Evolutionary conservation across 2,329 filamentous ascomycete species (phyloP), one percentile per base, ranked within the genome.

Genomic region (Penicillium crustosum): DNA sequence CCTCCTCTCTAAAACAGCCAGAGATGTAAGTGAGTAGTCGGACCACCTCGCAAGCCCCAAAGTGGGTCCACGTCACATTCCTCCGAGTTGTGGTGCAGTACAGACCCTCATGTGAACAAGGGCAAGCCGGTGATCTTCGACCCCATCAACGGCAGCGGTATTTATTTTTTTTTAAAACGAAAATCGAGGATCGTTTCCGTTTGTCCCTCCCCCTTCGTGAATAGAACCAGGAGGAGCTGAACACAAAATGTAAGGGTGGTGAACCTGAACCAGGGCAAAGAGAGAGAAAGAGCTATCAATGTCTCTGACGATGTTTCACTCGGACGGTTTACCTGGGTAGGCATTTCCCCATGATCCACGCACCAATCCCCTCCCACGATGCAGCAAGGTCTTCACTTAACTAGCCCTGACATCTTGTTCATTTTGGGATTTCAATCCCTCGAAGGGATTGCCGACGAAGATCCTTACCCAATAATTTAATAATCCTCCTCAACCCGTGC

Each of bases 401-500:
- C 44, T 25, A 23, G 53, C 38, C 53, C 29, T 52, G 48, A 23
- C 15, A 31, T 29, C 12, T 17, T 13, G 9, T 43, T n/a, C 42
- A 13, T 25, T 31, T 23, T 36, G 23, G 15, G 7, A 15, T 27
- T 49, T 53, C 19, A 33, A 33, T 21, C 45, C 36, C 33, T 51
- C 38, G 25, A 43, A 43, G 27, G 39, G 36, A 29, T 38, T 23
- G 45, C 21, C 4, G 19, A 23, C 15, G 15, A 31, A 55, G 41
- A 55, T 51, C 51, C 21, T 35, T 50, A 50, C 17, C 41, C 47
- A 35, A 55, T 44, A 33, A 39, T 53, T 17, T 42, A 47, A 53
- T 57, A 57, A 48, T 53, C 21, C 4, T 33, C 52, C 44, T 53
- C 41, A 55, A 47, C 55, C 49, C 55, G 49, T 57, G 55, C 55